These are phyloP conservation scores for Quercus agrifolia DNA, from an alignment of 306 rosid genomes.

Conservation along the genomic window DNA sequence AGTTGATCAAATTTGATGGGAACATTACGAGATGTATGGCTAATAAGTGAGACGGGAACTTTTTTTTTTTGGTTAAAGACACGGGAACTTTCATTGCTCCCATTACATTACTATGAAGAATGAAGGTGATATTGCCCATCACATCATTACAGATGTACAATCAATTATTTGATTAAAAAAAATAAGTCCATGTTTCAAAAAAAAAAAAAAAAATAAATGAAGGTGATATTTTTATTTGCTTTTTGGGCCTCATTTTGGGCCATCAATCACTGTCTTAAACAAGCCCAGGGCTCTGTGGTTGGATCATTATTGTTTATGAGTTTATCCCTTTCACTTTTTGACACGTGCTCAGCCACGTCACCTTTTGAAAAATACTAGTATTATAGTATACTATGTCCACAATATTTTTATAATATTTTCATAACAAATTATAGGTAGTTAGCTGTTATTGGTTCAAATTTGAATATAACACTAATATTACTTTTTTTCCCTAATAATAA, in stretches of 20 bases:
- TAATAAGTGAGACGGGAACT: neutral
- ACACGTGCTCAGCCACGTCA: accelerated
- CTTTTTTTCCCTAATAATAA: accelerated
- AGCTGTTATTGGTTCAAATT: too few species aligned
- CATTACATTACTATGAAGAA: too few species aligned
- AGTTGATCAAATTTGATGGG: too few species aligned
- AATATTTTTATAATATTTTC: too few species aligned
- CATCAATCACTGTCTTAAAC: too few species aligned
- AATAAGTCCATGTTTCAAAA: too few species aligned
- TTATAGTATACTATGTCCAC: accelerated
- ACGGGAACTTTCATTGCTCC: neutral
- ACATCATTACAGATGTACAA: too few species aligned
- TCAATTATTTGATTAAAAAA: too few species aligned
- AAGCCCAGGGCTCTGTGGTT: neutral
- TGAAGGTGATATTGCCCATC: neutral
- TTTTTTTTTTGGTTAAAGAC: neutral
- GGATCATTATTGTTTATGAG: neutral
- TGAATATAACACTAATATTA: too few species aligned
- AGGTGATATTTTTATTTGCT: neutral
- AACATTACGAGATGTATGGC: neutral
- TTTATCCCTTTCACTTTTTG: neutral
- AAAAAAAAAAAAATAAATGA: neutral
- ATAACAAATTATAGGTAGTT: accelerated
- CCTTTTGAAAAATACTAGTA: too few species aligned
- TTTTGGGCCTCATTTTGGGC: neutral